Evolutionary conservation across 805 yeast species (phyloP).

Genomic region (Scheffersomyces lignosus): DNA sequence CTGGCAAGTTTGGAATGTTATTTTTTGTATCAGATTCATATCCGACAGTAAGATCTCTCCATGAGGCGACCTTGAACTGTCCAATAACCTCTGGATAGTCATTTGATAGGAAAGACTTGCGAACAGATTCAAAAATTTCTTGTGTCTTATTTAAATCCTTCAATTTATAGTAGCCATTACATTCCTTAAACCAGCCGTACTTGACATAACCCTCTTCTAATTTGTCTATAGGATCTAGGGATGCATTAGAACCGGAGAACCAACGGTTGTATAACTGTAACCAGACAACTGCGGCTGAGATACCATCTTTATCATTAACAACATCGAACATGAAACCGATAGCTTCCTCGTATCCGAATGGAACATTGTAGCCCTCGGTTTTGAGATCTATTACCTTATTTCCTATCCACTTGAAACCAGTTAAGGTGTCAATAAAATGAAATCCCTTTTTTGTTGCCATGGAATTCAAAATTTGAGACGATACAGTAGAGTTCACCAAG

Average conservation of each 20-base stretch:
- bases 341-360: conserved; percentile 94
- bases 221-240: conserved; percentile 45
- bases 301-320: conserved; percentile 91
- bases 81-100: conserved; percentile 56
- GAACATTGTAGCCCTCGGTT: conserved; percentile 61
- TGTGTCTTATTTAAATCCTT: conserved; percentile 53
- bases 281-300: conserved; percentile 75
- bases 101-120: conserved; percentile 28
- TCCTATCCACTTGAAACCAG: conserved; percentile 98
- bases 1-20: conserved; percentile 63
- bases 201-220: conserved; percentile 57
- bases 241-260: conserved; percentile 33
- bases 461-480: conserved; percentile 73
- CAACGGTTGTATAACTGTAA: conserved; percentile 64
- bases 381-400: conserved; percentile 79
- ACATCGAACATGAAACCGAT: conserved; percentile 88
- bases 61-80: conserved; percentile 51
- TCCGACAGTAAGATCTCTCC: conserved; percentile 87
- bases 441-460: conserved; percentile 67
- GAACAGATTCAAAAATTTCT: conserved; percentile 53
- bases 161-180: conserved; percentile 81
- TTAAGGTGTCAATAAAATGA: conserved; percentile 75
- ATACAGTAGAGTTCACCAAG: conserved; percentile 85
- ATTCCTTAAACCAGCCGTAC: conserved; percentile 82
- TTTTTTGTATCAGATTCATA: conserved; percentile 68